A percentile compares a stretch with the other conserved stretches of the same genome.
Evolutionary conservation across 1,139 yeast genomes (phyloP).

Genomic region (Kurtzmaniella quercitrusa): DNA sequence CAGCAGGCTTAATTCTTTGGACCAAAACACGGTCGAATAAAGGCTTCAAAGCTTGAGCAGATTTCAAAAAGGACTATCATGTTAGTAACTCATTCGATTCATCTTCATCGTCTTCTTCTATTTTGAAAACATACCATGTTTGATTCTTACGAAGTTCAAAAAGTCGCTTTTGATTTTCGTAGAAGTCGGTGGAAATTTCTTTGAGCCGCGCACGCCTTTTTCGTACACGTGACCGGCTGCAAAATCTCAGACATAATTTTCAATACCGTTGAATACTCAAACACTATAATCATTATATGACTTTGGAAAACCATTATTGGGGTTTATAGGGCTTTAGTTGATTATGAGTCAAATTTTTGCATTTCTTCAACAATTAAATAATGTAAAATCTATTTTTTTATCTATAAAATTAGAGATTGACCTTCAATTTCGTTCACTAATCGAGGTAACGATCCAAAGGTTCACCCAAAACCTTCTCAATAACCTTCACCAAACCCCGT

Average conservation of each 20-base stretch:
- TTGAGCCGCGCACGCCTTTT: constrained; percentile 9
- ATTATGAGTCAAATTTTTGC: too few relatives aligned
- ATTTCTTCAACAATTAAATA: neutral
- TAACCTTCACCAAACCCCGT: constrained; percentile 85
- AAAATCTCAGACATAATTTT: too few relatives aligned
- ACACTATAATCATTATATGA: too few relatives aligned
- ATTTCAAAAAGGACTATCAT: constrained; percentile 59
- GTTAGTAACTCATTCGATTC: constrained; percentile 14
- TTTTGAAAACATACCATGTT: constrained; percentile 15
- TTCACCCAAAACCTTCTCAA: constrained; percentile 91
- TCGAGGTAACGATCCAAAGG: constrained; percentile 86
- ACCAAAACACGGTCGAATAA: constrained; percentile 93
- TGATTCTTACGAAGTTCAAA: neutral
- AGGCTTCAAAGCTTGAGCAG: constrained; percentile 86
- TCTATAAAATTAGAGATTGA: too few relatives aligned
- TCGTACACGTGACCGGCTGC: constrained; percentile 1
- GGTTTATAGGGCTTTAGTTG: too few relatives aligned
- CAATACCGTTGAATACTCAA: too few relatives aligned
- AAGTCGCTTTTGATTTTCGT: neutral
- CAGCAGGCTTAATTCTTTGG: constrained; percentile 87
- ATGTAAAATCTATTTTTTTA: neutral
- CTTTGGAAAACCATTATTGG: too few relatives aligned
- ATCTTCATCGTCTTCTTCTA: neutral
- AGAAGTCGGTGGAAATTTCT: constrained; percentile 13
- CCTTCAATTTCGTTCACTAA: constrained; percentile 21